These are phyloP conservation scores for thale cress (Arabidopsis thaliana) DNA, from an alignment of 345 rosid species.

Conservation along the genomic window DNA sequence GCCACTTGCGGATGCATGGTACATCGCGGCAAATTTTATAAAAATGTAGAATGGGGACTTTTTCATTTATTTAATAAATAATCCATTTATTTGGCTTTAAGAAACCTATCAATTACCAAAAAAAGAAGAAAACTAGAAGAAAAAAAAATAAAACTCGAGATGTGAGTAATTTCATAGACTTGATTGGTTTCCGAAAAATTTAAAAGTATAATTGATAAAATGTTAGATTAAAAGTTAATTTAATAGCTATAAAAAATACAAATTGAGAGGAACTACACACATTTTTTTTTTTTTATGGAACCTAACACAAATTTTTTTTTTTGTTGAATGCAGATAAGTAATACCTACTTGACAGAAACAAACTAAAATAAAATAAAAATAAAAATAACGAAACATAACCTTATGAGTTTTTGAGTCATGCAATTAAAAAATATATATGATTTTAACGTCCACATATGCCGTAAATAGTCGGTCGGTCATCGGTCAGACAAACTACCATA, in stretches of 20 bases:
- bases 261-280: no score
- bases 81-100: no score
- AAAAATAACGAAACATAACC: background rate
- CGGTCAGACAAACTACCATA: constrained; percentile 31
- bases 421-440: constrained; percentile 10
- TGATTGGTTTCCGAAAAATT: no score
- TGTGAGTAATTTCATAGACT: no score
- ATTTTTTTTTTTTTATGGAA: background rate
- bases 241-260: no score
- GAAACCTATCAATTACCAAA: no score
- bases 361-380: background rate
- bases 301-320: no score
- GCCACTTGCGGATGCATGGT: constrained; percentile 6
- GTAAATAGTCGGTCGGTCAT: constrained; percentile 33
- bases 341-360: background rate
- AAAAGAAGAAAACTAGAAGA: no score
- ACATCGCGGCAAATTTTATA: background rate
- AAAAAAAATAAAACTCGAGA: no score
- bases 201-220: no score
- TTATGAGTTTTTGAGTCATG: constrained; percentile 8
- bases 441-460: background rate
- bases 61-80: no score
- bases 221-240: no score
- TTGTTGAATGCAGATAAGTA: background rate
- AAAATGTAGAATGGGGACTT: background rate